Conservation (phyloP, 495 filamentous ascomycete species). For the Annulohypoxylon nitens region DNA sequence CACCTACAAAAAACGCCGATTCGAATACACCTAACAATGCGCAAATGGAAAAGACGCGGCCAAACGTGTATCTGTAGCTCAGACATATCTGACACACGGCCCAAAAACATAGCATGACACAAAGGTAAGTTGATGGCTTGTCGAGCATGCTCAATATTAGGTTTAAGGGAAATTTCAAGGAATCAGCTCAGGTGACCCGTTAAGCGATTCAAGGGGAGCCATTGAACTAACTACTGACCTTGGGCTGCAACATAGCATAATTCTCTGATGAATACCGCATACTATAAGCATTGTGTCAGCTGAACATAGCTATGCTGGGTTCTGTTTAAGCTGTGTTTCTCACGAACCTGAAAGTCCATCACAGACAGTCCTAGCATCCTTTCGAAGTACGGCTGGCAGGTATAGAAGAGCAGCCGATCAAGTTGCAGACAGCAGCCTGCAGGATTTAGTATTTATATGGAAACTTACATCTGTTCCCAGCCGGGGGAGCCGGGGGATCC, state of each 20-base stretch:
- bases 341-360: constrained; percentile 18
- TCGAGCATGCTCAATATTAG: not conserved
- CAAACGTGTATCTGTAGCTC: not conserved
- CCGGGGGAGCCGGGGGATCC: too few species aligned
- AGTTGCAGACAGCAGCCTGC: constrained; percentile 13
- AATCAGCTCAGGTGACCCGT: not conserved
- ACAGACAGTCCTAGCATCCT: not conserved
- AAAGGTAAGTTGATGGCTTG: constrained; percentile 5
- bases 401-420: not conserved
- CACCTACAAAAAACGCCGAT: constrained; percentile 24
- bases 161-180: constrained; percentile 19
- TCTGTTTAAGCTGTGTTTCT: not conserved
- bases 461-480: not conserved
- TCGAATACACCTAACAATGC: constrained; percentile 8
- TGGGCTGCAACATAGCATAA: constrained; percentile 1
- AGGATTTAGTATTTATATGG: not conserved
- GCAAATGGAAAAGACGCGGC: not conserved
- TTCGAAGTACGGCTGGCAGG: constrained; percentile 6
- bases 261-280: not conserved
- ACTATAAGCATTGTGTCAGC: not conserved
- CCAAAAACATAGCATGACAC: not conserved
- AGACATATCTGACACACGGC: not conserved
- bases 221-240: not conserved
- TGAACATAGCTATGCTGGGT: too few species aligned
- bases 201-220: not conserved